A percentile compares a stretch with the other conserved stretches of the same genome.
phyloP scores from a whole-genome alignment of 225 moss, liverwort and hornwort genomes.

The Bryum argenteum region DNA sequence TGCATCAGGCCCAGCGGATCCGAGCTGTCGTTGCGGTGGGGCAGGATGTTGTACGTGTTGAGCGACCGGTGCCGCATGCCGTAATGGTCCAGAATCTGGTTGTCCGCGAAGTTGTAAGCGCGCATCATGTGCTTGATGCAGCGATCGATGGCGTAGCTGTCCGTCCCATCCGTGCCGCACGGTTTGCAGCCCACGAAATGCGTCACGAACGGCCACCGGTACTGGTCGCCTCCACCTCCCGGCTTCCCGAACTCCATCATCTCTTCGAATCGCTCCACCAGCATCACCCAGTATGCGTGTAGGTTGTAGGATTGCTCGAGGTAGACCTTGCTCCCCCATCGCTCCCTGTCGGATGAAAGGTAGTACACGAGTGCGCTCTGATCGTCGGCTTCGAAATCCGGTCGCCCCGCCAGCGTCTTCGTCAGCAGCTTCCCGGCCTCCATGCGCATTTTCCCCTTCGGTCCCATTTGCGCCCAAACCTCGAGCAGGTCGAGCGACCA shows the following conservation, averaged over 20 bases:
- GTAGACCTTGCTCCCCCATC: conserved; percentile 55
- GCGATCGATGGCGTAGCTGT: conserved; percentile 48
- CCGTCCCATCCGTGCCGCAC: conserved; percentile 31
- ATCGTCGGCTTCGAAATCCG: conserved; percentile 60
- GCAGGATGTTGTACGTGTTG: conserved; percentile 28
- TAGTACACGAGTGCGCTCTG: conserved; percentile 59
- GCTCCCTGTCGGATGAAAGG: conserved; percentile 32
- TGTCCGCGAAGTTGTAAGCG: conserved; percentile 63
- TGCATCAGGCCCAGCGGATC: conserved; percentile 41
- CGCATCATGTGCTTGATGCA: conserved; percentile 63
- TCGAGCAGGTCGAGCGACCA: conserved; percentile 62
- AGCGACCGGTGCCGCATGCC: conserved; percentile 49
- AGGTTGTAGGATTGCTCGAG: conserved; percentile 49
- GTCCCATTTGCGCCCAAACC: conserved; percentile 64
- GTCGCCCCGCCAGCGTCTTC: conserved; percentile 32
- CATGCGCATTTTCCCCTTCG: conserved; percentile 41
- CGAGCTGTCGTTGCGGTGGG: conserved; percentile 35
- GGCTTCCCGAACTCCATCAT: conserved; percentile 43
- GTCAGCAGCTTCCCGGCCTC: conserved; percentile 49
- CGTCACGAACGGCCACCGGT: conserved; percentile 59
- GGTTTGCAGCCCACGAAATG: conserved; percentile 70
- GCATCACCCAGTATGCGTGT: conserved; percentile 60
- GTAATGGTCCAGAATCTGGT: conserved; percentile 47
- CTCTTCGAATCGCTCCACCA: conserved; percentile 60
- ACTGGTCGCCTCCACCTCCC: conserved; percentile 42